These are phyloP conservation scores for Candida corydali DNA, from an alignment of 805 yeast genomes.

Conservation along the genomic window DNA sequence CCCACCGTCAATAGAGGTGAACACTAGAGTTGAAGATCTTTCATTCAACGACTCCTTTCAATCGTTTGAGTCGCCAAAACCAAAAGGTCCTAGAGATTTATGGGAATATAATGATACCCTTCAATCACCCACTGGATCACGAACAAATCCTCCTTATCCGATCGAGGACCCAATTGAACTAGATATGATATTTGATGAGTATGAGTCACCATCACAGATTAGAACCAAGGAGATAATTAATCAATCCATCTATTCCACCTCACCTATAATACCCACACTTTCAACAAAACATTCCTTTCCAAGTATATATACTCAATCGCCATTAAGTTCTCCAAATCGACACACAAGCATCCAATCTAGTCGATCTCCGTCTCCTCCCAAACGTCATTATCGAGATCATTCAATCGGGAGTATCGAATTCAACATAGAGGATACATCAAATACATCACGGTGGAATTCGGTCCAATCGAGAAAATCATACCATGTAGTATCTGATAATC, in stretches of 20 bases:
- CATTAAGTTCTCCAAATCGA: slow-evolving; percentile 2
- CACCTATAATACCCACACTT: slow-evolving; percentile 6
- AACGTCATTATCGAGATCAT: slow-evolving; percentile 1
- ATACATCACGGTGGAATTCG: slow-evolving; percentile 10
- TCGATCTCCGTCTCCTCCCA: slow-evolving; percentile 5
- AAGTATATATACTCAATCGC: slow-evolving; percentile 1
- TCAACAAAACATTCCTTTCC: slow-evolving; percentile 4
- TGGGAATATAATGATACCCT: slow-evolving; percentile 24
- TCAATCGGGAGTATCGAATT: neutral
- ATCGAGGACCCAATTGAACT: neutral
- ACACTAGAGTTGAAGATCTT: slow-evolving; percentile 4
- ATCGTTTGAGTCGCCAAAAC: slow-evolving; percentile 27
- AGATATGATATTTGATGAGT: neutral
- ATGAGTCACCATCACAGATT: slow-evolving; percentile 6
- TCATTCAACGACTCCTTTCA: slow-evolving; percentile 19
- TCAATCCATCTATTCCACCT: neutral
- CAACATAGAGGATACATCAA: neutral
- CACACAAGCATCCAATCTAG: slow-evolving; percentile 1
- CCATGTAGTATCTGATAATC: slow-evolving; percentile 9
- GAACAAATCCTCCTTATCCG: slow-evolving; percentile 5
- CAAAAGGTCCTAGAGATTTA: slow-evolving; percentile 38
- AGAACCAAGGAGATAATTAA: slow-evolving; percentile 7
- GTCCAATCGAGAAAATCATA: slow-evolving; percentile 8
- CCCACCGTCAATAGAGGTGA: slow-evolving; percentile 15
- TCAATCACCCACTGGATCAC: neutral